Percentiles rank a stretch among this genome's conserved stretches.
Conservation (phyloP, 148 eudicot genomes). For the Dianthus caryophyllus region DNA sequence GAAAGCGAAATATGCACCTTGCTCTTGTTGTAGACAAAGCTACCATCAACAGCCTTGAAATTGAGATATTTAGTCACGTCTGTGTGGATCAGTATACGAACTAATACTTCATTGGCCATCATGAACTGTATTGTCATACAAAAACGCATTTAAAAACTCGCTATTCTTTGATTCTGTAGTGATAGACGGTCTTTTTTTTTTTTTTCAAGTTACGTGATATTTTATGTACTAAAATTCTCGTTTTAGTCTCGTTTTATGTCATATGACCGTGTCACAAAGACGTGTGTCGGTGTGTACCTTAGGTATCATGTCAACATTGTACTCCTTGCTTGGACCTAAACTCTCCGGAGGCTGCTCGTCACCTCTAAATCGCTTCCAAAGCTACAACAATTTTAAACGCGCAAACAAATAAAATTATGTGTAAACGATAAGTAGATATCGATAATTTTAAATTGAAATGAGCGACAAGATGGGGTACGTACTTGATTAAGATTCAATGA, state of each 20-base stretch:
- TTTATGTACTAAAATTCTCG: no score
- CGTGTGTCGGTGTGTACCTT: constrained; percentile 63
- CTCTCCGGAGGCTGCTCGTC: constrained; percentile 51
- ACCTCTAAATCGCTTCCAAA: constrained; percentile 82
- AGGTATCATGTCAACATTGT: constrained; percentile 86
- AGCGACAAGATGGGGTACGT: background rate
- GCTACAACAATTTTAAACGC: constrained; percentile 27
- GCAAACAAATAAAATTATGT: no score
- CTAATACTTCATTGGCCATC: constrained; percentile 82
- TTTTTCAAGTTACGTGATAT: no score
- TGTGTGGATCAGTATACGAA: constrained; percentile 68
- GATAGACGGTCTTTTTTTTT: no score
- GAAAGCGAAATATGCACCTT: no score
- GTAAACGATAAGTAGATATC: no score
- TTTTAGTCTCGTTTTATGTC: no score
- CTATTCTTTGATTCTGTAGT: background rate
- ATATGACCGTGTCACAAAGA: no score
- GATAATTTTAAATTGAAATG: no score
- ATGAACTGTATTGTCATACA: constrained; percentile 80
- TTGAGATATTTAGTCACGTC: constrained; percentile 76
- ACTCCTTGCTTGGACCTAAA: constrained; percentile 69
- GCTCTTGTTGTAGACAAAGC: constrained; percentile 81
- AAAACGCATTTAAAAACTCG: no score
- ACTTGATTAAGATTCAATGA: constrained; percentile 75
- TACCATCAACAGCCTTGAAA: constrained; percentile 88